Conservation (phyloP, 139 green algal genomes). For the Haematococcus sp. region DNA sequence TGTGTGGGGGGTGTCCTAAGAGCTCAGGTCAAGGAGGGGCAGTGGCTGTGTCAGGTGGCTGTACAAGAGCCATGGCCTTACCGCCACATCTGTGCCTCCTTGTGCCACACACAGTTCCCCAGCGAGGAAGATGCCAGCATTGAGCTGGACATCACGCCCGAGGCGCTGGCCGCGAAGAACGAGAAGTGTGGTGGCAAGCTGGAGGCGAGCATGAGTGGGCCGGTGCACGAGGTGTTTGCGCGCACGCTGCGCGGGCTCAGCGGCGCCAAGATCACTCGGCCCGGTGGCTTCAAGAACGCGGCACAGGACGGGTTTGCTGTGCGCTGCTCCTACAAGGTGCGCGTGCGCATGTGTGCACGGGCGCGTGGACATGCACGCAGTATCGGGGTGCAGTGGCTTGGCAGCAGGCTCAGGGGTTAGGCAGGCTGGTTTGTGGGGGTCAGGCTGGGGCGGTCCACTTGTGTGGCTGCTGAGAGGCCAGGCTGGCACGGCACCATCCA, state of each 20-base stretch:
- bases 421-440: too few relatives aligned
- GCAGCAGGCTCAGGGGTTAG: too few relatives aligned
- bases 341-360: not conserved
- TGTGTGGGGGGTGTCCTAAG: too few relatives aligned
- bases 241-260: conserved; percentile 79
- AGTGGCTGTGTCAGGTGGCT: too few relatives aligned
- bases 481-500: too few relatives aligned
- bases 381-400: too few relatives aligned
- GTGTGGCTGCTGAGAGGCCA: not conserved
- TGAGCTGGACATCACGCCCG: conserved; percentile 76
- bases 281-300: conserved; percentile 39
- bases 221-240: conserved; percentile 85
- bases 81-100: too few relatives aligned
- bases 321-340: conserved; percentile 80
- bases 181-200: conserved; percentile 68
- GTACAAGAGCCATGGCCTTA: too few relatives aligned
- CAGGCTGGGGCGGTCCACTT: too few relatives aligned
- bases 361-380: not conserved
- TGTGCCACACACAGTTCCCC: conserved; percentile 66
- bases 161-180: conserved; percentile 78
- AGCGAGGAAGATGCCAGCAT: conserved; percentile 78
- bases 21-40: too few relatives aligned
- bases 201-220: conserved; percentile 55
- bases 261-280: conserved; percentile 79
- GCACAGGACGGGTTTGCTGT: conserved; percentile 54